These are phyloP conservation scores for Coemansia sp. DNA, from an alignment of 192 early-diverging fungal genomes.

Conservation along the genomic window DNA sequence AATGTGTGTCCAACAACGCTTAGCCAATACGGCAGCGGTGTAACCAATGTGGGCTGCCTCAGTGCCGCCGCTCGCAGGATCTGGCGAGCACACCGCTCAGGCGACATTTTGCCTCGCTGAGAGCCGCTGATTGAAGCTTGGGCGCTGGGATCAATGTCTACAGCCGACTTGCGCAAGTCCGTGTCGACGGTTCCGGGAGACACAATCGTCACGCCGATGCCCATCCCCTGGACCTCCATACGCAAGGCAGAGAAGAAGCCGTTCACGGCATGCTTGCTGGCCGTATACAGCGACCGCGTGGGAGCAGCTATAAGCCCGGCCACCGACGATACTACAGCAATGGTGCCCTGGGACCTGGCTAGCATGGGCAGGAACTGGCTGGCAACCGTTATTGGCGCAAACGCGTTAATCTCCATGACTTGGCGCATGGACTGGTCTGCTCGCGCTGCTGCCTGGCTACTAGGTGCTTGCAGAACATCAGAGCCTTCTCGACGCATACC, in stretches of 20 bases:
- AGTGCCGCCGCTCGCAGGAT: slow-evolving; percentile 59
- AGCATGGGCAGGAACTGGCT: slow-evolving; percentile 59
- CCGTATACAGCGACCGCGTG: slow-evolving; percentile 74
- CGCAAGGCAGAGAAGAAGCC: slow-evolving; percentile 81
- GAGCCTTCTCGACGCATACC: slow-evolving; percentile 24
- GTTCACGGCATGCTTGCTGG: slow-evolving; percentile 76
- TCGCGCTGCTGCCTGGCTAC: slow-evolving; percentile 18
- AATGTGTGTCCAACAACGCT: slow-evolving; percentile 54
- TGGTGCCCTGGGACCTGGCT: slow-evolving; percentile 33
- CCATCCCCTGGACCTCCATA: slow-evolving; percentile 63
- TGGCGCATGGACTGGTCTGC: slow-evolving; percentile 35
- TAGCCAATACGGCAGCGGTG: slow-evolving; percentile 60
- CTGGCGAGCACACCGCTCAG: slow-evolving; percentile 57
- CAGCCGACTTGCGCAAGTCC: slow-evolving; percentile 62
- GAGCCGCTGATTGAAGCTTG: slow-evolving; percentile 19
- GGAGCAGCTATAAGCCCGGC: slow-evolving; percentile 72
- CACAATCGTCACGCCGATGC: slow-evolving; percentile 63
- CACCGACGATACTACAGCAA: slow-evolving; percentile 74
- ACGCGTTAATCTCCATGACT: slow-evolving; percentile 61
- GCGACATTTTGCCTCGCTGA: slow-evolving; percentile 61
- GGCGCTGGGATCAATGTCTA: slow-evolving; percentile 43
- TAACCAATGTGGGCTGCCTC: slow-evolving; percentile 56
- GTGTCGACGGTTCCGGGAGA: slow-evolving; percentile 79
- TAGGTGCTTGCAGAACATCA: background rate
- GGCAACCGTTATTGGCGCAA: slow-evolving; percentile 56